A percentile compares a stretch with the other conserved stretches of the same genome.
phyloP scores from a whole-genome alignment of 1,284 basidiomycete species.

The Omphalotus olearius region DNA sequence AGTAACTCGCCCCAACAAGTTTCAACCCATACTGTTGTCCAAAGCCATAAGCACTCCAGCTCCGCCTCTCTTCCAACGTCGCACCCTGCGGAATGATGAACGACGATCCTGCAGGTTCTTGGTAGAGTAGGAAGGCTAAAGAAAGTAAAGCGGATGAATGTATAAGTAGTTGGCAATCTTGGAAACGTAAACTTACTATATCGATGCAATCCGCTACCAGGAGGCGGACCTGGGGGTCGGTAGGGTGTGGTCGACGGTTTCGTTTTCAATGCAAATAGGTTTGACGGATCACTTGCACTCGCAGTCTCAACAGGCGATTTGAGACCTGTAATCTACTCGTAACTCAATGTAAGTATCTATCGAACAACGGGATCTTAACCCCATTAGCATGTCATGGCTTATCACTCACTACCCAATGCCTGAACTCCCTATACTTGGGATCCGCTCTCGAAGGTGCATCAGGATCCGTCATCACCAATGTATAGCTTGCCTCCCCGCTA shows the following conservation, averaged over 20 bases:
- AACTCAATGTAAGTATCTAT: neutral
- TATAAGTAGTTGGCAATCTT: neutral
- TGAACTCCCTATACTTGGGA: constrained; percentile 53
- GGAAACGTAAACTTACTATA: constrained; percentile 39
- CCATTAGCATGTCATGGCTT: too few relatives aligned
- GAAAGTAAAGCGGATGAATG: neutral
- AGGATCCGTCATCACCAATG: constrained; percentile 60
- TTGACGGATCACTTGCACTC: constrained; percentile 27
- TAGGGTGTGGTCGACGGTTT: constrained; percentile 52
- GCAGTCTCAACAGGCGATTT: constrained; percentile 36
- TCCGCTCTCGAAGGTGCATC: constrained; percentile 58
- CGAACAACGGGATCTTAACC: too few relatives aligned
- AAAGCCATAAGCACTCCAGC: constrained; percentile 53
- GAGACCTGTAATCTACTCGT: constrained; percentile 49
- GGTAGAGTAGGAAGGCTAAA: constrained; percentile 56
- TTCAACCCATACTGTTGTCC: constrained; percentile 48
- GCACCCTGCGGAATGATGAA: constrained; percentile 42
- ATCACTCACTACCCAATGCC: constrained; percentile 61
- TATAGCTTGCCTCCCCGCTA: constrained; percentile 42
- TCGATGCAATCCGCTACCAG: constrained; percentile 52
- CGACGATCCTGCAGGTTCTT: constrained; percentile 40
- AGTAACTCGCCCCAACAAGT: constrained; percentile 58
- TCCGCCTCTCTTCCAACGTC: constrained; percentile 41
- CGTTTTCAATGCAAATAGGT: constrained; percentile 38
- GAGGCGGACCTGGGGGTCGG: constrained; percentile 51